Conservation (phyloP, 768 basidiomycete species). For the Sarcomyxa edulis region DNA sequence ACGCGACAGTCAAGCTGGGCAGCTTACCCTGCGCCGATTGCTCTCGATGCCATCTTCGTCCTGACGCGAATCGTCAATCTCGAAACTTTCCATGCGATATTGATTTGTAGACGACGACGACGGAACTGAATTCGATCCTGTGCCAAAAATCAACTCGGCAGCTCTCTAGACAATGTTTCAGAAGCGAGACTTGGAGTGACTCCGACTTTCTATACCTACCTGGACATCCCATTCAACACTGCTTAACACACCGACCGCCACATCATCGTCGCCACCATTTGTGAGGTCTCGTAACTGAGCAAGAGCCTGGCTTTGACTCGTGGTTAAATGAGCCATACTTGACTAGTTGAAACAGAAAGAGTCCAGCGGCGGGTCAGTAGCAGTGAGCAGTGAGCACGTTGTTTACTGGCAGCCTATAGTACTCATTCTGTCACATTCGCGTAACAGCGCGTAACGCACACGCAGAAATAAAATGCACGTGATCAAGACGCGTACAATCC, state of each 20-base stretch:
- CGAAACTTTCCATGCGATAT: conserved; percentile 31
- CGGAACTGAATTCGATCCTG: conserved; percentile 11
- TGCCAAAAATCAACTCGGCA: conserved; percentile 54
- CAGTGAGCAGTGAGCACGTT: no score
- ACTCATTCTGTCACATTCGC: no score
- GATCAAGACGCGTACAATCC: no score
- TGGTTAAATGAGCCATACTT: conserved; percentile 2
- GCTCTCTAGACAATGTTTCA: conserved; percentile 38
- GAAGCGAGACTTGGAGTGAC: not conserved
- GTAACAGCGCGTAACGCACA: no score
- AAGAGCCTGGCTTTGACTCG: conserved; percentile 27
- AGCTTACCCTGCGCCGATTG: conserved; percentile 9
- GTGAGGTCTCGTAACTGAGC: conserved; percentile 53
- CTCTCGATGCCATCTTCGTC: conserved; percentile 10
- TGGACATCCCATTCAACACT: conserved; percentile 71
- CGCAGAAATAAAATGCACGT: no score
- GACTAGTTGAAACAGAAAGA: no score
- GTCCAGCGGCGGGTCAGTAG: no score
- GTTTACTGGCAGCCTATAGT: no score
- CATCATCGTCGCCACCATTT: conserved; percentile 54
- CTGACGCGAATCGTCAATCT: conserved; percentile 49
- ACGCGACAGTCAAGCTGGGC: conserved; percentile 2
- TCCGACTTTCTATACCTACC: conserved; percentile 37
- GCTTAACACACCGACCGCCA: conserved; percentile 52
- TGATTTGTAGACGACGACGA: conserved; percentile 3